phyloP scores from a whole-genome alignment of 345 rosid species.

The Bruguiera gymnorhiza region DNA sequence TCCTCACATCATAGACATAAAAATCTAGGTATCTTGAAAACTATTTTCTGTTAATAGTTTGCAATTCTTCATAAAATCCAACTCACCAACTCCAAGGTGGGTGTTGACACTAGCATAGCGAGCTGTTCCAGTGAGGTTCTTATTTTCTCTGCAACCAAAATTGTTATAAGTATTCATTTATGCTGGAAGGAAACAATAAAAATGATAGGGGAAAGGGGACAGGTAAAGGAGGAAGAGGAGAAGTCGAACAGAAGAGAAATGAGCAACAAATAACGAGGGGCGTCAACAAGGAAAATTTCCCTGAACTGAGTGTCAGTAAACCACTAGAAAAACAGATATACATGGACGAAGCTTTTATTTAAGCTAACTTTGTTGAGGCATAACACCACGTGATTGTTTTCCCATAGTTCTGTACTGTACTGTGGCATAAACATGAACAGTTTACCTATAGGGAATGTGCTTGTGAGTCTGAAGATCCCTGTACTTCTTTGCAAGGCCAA shows the following conservation, averaged over 20 bases:
- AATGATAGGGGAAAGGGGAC: neutral
- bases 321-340: neutral
- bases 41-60: neutral
- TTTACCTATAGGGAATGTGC: constrained; percentile 79
- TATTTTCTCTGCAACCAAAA: constrained; percentile 71
- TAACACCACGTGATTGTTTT: neutral
- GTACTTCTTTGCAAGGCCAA: constrained; percentile 87
- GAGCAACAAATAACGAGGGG: neutral
- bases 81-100: constrained; percentile 92
- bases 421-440: neutral
- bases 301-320: neutral
- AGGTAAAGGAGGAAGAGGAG: neutral
- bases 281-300: neutral
- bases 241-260: neutral
- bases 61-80: constrained; percentile 3
- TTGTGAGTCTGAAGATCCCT: constrained; percentile 88
- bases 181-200: neutral
- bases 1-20: constrained; percentile 1
- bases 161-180: constrained; percentile 2
- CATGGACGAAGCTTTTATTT: neutral
- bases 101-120: constrained; percentile 97
- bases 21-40: neutral
- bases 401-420: neutral
- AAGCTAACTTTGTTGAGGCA: neutral
- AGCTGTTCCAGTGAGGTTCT: constrained; percentile 97